A percentile compares a stretch with the other conserved stretches of the same genome.
phyloP scores from a whole-genome alignment of 768 basidiomycete genomes.

The Sistotremastrum niveocremeum region DNA sequence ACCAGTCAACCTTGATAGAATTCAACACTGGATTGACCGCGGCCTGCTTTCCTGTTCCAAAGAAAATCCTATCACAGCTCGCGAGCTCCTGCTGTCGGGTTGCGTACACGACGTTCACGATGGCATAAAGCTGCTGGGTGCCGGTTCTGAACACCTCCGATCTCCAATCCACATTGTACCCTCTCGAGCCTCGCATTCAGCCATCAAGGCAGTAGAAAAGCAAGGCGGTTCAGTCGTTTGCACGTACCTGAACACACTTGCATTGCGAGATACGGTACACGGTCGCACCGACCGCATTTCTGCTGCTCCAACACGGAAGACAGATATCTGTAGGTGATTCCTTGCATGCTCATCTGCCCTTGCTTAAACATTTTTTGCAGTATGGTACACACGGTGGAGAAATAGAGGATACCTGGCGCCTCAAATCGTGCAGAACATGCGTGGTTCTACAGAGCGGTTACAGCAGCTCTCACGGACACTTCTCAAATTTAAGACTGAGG shows the following conservation, averaged over 20 bases:
- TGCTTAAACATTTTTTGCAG: conserved; percentile 22
- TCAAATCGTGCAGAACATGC: conserved; percentile 40
- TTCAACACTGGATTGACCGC: conserved; percentile 85
- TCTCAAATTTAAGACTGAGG: conserved; percentile 32
- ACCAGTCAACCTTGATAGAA: conserved; percentile 72
- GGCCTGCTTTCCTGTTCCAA: conserved; percentile 68
- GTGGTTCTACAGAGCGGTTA: conserved; percentile 61
- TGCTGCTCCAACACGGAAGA: conserved; percentile 75
- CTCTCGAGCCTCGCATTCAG: conserved; percentile 75
- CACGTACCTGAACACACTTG: conserved; percentile 82
- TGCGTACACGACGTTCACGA: conserved; percentile 82
- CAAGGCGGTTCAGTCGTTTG: conserved; percentile 76
- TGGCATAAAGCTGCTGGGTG: conserved; percentile 84
- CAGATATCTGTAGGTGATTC: conserved; percentile 59
- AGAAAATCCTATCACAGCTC: conserved; percentile 77
- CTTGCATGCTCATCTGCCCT: not conserved
- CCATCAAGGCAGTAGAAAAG: conserved; percentile 72
- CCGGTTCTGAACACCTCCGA: conserved; percentile 53
- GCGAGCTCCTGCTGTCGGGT: conserved; percentile 70
- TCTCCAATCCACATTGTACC: conserved; percentile 66
- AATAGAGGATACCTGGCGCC: conserved; percentile 69
- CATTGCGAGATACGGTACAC: conserved; percentile 66
- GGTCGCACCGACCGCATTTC: conserved; percentile 53
- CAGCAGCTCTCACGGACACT: conserved; percentile 48
- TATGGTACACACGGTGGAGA: conserved; percentile 62